Evolutionary conservation across 2,329 filamentous ascomycete species (phyloP), one percentile per base, ranked within the genome.

Genomic region (Sarocladium kiliense): DNA sequence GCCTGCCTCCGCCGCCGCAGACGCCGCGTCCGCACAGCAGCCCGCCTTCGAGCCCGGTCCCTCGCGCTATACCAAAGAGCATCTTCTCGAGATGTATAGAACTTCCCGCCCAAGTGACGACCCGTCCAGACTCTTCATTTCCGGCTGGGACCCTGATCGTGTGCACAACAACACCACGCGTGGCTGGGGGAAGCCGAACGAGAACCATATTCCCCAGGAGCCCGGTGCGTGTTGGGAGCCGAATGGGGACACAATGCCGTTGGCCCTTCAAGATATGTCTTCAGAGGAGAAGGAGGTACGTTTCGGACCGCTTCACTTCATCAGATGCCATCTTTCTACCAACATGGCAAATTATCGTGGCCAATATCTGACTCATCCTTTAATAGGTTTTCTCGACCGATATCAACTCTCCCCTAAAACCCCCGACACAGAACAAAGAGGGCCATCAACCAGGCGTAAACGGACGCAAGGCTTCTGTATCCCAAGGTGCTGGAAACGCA

Each of bases 141-240:
- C 84, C 55, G 85, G 85, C 58, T 97, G 91, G 91, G 86, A 90
- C 68, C 89, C 91, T 26, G 82, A 85, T 57, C 80, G 85, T 53
- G 74, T 84, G 39, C 91, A 91, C 62, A 85, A 86, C 67, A 64
- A 78, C 70, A 64, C 75, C 61, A 63, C 82, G 70, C 72, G 85
- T 68, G 81, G 82, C 54, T 96, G 91, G 91, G 89, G 88, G 53
- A 91, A 92, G 69, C 80, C 78, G 62, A 81, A 82, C 57, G 91
- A 97, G 60, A 81, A 80, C 57, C 87, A 91, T 59, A 77, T 80
- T 59, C 85, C 85, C 57, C 84, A 88, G 65, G 91, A 93, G 44
- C 89, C 92, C n/a, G 91, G 94, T 59, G 83, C 93, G 41, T 97
- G 92, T 70, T 99, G 93, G 94, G 89, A 96, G 66, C 73, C 81